These are phyloP conservation scores for Fusarium odoratissimum DNA, from an alignment of 2,329 filamentous ascomycete species.

Conservation along the genomic window DNA sequence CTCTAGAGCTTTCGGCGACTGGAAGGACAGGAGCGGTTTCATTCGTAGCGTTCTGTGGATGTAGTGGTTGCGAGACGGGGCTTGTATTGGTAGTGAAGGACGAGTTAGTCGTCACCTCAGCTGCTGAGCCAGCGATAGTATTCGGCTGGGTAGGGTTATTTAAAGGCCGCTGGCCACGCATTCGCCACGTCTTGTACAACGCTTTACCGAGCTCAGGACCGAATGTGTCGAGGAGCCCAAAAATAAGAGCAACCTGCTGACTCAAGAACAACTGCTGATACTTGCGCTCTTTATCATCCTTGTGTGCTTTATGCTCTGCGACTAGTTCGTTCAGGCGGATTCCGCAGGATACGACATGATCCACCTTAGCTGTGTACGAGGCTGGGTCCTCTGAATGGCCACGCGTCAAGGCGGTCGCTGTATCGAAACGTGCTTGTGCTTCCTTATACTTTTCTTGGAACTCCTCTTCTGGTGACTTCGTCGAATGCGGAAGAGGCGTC, in stretches of 20 bases:
- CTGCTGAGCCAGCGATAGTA: neutral
- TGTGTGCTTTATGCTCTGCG: neutral
- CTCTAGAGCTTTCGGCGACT: neutral
- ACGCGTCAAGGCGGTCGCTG: neutral
- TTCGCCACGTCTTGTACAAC: neutral
- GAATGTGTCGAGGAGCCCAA: neutral
- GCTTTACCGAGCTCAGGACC: neutral
- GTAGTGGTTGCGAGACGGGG: too few species aligned
- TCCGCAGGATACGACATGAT: too few species aligned
- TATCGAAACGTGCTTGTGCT: neutral
- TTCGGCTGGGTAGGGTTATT: neutral
- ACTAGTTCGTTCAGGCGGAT: rapidly evolving
- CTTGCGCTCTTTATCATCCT: rapidly evolving
- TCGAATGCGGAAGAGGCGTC: neutral
- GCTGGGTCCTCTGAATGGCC: neutral
- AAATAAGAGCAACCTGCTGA: neutral
- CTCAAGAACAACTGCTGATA: neutral
- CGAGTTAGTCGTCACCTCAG: neutral
- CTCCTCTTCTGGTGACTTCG: neutral
- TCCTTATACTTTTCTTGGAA: rapidly evolving
- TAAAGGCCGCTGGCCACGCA: neutral
- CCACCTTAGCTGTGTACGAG: too few species aligned
- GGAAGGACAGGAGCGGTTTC: neutral
- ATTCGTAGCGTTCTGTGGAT: neutral
- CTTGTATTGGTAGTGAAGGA: too few species aligned